Evolutionary conservation across 2,329 filamentous ascomycete species (phyloP).

Genomic region (Fusarium concolor): DNA sequence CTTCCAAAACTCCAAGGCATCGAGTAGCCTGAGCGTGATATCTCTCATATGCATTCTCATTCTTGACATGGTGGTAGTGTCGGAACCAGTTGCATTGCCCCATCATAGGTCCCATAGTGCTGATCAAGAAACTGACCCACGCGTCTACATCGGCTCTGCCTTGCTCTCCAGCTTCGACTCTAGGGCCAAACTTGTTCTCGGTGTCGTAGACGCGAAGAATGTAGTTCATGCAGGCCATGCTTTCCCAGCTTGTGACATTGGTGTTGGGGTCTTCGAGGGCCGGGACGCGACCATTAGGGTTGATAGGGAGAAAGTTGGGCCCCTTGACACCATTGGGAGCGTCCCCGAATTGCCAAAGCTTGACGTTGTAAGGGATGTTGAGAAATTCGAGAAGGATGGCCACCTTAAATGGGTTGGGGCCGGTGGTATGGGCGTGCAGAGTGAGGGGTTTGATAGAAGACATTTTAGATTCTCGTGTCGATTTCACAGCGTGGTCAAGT

Average conservation of each 20-base stretch:
- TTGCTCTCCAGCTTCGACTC: constrained; percentile 8
- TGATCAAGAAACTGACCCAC: constrained; percentile 28
- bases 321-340: constrained; percentile 36
- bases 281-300: constrained; percentile 50
- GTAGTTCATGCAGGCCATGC: constrained; percentile 40
- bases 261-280: constrained; percentile 50
- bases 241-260: constrained; percentile 46
- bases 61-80: constrained; percentile 19
- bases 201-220: constrained; percentile 36
- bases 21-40: constrained; percentile 1
- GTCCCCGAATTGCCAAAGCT: constrained; percentile 22
- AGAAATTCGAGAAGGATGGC: constrained; percentile 49
- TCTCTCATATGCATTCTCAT: constrained; percentile 17
- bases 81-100: constrained; percentile 29
- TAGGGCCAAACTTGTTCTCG: constrained; percentile 16
- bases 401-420: constrained; percentile 45
- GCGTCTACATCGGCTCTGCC: constrained; percentile 15
- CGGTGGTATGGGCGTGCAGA: constrained; percentile 7
- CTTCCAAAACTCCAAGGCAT: constrained; percentile 21
- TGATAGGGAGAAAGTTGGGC: constrained; percentile 46
- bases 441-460: constrained; percentile 17
- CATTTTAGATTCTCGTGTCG: background rate
- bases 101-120: constrained; percentile 10
- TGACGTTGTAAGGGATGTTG: constrained; percentile 44
- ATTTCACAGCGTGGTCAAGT: background rate